Conservation (phyloP, 2,329 filamentous ascomycete species). For the Ceratocystis harringtonii region DNA sequence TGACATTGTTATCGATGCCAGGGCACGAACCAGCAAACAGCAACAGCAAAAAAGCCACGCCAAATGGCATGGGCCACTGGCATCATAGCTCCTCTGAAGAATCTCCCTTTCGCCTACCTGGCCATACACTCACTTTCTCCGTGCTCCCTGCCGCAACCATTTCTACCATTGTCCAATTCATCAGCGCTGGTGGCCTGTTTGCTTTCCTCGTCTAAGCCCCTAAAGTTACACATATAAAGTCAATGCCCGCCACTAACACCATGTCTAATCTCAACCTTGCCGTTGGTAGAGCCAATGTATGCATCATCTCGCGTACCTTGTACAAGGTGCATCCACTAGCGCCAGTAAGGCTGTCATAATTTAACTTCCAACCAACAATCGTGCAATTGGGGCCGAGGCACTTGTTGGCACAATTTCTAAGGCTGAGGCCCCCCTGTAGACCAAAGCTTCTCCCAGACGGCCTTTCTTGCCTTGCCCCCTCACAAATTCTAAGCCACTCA, state of each 20-base stretch:
- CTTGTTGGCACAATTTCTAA: background rate
- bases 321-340: background rate
- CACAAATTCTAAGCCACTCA: background rate
- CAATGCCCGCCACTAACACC: background rate
- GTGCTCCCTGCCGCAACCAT: background rate
- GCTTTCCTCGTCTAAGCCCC: background rate
- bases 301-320: background rate
- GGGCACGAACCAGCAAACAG: background rate
- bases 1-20: background rate
- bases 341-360: background rate
- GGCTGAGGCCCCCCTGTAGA: background rate
- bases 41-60: background rate
- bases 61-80: conserved; percentile 1
- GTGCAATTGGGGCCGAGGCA: background rate
- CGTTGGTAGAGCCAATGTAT: background rate
- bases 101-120: background rate
- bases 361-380: background rate
- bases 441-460: too few relatives aligned
- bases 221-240: background rate
- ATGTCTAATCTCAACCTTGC: background rate
- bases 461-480: background rate
- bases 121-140: background rate
- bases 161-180: too few relatives aligned
- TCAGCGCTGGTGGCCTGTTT: background rate
- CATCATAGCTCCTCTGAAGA: conserved; percentile 2